Evolutionary conservation across 2,329 filamentous ascomycete genomes (phyloP).

Genomic region (Cladorrhinum sp.): DNA sequence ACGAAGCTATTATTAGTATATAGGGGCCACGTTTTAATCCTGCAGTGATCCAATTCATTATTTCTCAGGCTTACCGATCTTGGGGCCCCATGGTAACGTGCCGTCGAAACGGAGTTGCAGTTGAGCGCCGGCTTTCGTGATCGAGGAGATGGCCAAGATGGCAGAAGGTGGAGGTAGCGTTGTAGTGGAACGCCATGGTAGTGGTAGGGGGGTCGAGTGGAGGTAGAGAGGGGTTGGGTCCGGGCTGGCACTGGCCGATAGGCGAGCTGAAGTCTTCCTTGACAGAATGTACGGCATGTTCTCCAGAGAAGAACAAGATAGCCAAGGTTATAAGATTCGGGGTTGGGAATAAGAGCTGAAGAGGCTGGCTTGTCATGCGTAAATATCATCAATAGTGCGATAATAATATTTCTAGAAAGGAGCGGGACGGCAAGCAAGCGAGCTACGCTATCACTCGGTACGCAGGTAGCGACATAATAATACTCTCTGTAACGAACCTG

Average conservation of each 20-base stretch:
- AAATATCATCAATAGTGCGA: slow-evolving; percentile 9
- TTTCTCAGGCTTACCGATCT: slow-evolving; percentile 32
- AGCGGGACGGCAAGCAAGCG: slow-evolving; percentile 10
- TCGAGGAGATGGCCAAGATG: slow-evolving; percentile 12
- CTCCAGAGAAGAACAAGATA: neutral
- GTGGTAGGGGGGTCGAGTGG: slow-evolving; percentile 8
- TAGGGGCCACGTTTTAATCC: slow-evolving; percentile 32
- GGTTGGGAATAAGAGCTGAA: slow-evolving; percentile 8
- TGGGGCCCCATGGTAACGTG: slow-evolving; percentile 32
- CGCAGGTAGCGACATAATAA: neutral
- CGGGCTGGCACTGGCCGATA: slow-evolving; percentile 17
- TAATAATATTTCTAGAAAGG: neutral
- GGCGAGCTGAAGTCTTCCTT: slow-evolving; percentile 11
- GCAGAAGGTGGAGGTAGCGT: slow-evolving; percentile 12
- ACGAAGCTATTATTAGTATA: slow-evolving; percentile 33
- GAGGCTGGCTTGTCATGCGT: slow-evolving; percentile 7
- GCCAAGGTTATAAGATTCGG: slow-evolving; percentile 4
- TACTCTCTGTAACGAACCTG: neutral
- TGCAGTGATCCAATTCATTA: slow-evolving; percentile 33
- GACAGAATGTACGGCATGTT: no score
- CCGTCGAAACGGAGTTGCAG: slow-evolving; percentile 32
- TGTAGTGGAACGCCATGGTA: slow-evolving; percentile 17
- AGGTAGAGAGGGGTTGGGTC: slow-evolving; percentile 11
- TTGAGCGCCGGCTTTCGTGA: slow-evolving; percentile 28
- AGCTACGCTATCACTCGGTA: neutral